Base-by-base conservation (phyloP, 257 asterid species). In the Salvia splendens region DNA sequence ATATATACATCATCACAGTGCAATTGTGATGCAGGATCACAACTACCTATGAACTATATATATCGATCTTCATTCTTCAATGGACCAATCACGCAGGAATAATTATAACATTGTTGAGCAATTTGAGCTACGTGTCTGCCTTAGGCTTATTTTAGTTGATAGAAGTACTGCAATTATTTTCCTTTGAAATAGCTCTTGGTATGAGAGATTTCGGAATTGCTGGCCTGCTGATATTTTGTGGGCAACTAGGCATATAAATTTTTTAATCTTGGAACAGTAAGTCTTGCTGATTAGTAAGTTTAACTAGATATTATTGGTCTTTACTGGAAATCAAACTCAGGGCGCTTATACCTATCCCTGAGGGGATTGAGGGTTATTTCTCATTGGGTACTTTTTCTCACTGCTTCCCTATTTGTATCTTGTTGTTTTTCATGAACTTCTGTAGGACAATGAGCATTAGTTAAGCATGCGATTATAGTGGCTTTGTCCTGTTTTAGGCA, bases 401-500 rank as follows among this genome's bases (percentile, higher is more conserved):
- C 60, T 33, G 17, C 61, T 59, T 62, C 30, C 35, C 53, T 50
- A 35, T 68, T 61, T 45, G 56, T 58, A 30, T 51, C 64, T 35
- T 56, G 42, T n/a, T 38, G 3, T 3, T 43, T 55, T 61, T 9
- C 9, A 38, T 47, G 8, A 9, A 56, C 38, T 28, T 75, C 17
- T 46, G 8, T 58, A 51, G 60, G 70, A 15, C 48, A 53, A 40
- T 52, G 68, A 58, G 20, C 64, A 59, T 75, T 69, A 65, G 58
- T 71, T 62, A 69, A 70, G 70, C 74, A 57, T 67, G 76, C 57
- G 56, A 81, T 75, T 74, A 63, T 71, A 61, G 71, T 62, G 60
- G 36, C 70, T 77, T 80, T 80, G 57, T 74, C 80, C 60, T 83
- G 77, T 83, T 79, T 74, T 84, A 94, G 99, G 89, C 99, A 82